Base-by-base conservation (phyloP, 306 rosid genomes). In the Notholithocarpus densiflorus region DNA sequence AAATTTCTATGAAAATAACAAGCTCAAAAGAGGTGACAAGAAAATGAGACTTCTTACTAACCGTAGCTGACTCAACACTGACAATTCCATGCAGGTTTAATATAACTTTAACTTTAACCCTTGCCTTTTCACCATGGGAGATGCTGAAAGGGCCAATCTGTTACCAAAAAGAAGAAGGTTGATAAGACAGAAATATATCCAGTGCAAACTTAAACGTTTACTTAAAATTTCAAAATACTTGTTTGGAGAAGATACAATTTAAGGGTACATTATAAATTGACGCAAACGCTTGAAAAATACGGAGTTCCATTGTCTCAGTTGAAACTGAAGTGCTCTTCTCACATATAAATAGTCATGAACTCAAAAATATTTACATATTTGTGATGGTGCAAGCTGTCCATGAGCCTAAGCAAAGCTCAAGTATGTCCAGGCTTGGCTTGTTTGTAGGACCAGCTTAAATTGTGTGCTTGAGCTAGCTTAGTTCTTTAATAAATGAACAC, bases 91-190 rank as follows among this genome's bases (percentile, higher is more conserved):
- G 95, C 71, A 96, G 90, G 78, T 91, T 89, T 84, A 96, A 83
- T 48, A 77, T 81, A 80, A 90, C 87, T 89, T 82, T 93, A 77
- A 90, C 94, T 88, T 96, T 96, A 78, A 96, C 77, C 88, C 84
- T 93, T 66, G 87, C 56, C 82, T 90, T 91, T 56, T 86, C 82
- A 20, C 89, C 87, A 61, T 77, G 82, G 77, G 85, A 82, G 73
- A 87, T 89, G 65, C 76, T 88, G 85, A 96, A 80, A 86, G 98
- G 97, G 77, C 97, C 99, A 83, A 96, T 87, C 99, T 96, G 88
- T 32, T 26, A 61, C 12, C n/a, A 32, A 65, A 20, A 31, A 56
- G 71, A 77, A 54, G 75, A 83, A 76, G 76, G 21, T 19, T 66
- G 26, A 64, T 66, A 66, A 32, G 72, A 19, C 23, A 20, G 12